Percentiles rank a stretch among this genome's conserved stretches.
phyloP scores from a whole-genome alignment of 139 green algal species.

The Eudorina sp. region DNA sequence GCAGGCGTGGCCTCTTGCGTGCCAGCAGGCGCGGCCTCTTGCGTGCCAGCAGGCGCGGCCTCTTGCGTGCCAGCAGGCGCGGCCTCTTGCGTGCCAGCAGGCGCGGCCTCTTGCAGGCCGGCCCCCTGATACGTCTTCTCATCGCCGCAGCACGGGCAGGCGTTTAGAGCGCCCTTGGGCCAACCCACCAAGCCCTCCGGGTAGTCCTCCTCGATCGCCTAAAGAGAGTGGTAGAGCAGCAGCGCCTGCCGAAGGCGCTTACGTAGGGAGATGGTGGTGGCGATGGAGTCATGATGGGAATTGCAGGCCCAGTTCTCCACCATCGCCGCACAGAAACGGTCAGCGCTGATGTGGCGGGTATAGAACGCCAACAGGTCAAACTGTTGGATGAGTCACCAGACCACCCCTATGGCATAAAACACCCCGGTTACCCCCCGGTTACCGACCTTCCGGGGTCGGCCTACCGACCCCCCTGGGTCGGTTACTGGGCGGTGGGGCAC shows the following conservation, averaged over 20 bases:
- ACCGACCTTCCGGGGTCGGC: too few relatives aligned
- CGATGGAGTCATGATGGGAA: background rate
- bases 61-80: too few relatives aligned
- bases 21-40: too few relatives aligned
- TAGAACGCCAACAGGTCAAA: background rate
- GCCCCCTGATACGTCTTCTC: background rate
- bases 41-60: too few relatives aligned
- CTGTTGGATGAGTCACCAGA: background rate
- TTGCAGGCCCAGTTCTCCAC: background rate
- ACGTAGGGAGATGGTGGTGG: background rate
- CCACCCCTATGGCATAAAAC: too few relatives aligned
- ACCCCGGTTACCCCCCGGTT: too few relatives aligned
- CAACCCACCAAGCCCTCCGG: background rate
- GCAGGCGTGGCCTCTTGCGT: too few relatives aligned
- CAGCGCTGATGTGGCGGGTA: background rate
- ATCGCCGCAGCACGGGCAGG: background rate
- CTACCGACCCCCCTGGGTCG: too few relatives aligned
- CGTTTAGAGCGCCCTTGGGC: background rate
- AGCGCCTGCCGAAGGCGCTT: background rate
- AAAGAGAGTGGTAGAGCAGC: background rate
- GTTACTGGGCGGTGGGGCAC: too few relatives aligned
- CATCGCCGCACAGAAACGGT: slow-evolving; percentile 2
- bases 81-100: too few relatives aligned
- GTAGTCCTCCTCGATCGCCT: background rate
- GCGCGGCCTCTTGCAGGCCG: too few relatives aligned